phyloP scores from a whole-genome alignment of 1,284 basidiomycete genomes.

The Anthracocystis walkeri region DNA sequence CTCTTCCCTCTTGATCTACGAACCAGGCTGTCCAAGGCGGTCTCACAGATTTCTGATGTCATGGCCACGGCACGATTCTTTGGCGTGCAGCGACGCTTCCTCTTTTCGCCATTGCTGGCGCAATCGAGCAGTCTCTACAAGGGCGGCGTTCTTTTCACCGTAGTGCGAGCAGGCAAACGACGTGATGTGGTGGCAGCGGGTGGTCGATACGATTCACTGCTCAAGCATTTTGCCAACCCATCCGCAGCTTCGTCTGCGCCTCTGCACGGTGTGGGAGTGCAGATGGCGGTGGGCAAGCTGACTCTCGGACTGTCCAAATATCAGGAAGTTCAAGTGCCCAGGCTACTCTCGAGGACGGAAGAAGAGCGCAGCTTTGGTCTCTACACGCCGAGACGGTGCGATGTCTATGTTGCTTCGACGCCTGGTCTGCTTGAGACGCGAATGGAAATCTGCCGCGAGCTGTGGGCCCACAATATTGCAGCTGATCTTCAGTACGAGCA shows the following conservation, averaged over 20 bases:
- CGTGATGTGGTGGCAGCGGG: conserved; percentile 81
- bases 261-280: conserved; percentile 78
- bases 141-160: conserved; percentile 80
- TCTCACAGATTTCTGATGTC: conserved; percentile 76
- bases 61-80: conserved; percentile 76
- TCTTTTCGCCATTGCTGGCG: conserved; percentile 79
- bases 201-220: conserved; percentile 82
- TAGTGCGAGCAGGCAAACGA: conserved; percentile 76
- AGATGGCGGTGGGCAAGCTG: conserved; percentile 84
- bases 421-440: conserved; percentile 80
- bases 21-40: conserved; percentile 64
- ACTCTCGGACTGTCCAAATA: conserved; percentile 76
- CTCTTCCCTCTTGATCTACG: conserved; percentile 57
- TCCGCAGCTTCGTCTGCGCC: conserved; percentile 35
- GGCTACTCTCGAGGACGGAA: conserved; percentile 75
- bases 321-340: conserved; percentile 78
- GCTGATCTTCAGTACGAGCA: conserved; percentile 84
- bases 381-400: conserved; percentile 86
- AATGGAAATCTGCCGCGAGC: conserved; percentile 79
- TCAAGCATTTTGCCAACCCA: conserved; percentile 76
- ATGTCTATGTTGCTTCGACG: conserved; percentile 79
- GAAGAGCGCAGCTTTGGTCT: conserved; percentile 86
- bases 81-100: conserved; percentile 76
- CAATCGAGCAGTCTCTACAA: conserved; percentile 76
- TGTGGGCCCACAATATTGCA: conserved; percentile 85